Evolutionary conservation across 768 basidiomycete species (phyloP).

Genomic region (Boletus rex-veris): DNA sequence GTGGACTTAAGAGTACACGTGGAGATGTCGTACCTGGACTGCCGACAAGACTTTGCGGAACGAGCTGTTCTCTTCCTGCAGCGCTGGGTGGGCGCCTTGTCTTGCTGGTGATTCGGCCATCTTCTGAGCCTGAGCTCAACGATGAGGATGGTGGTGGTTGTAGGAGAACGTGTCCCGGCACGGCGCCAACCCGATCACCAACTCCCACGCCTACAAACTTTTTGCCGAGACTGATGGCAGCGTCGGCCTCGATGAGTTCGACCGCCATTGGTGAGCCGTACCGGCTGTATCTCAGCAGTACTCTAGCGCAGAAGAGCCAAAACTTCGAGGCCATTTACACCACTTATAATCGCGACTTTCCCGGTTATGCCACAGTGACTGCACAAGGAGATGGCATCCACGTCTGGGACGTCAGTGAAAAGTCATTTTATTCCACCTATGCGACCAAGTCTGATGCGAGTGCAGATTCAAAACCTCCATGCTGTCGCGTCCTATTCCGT

Average conservation of each 20-base stretch:
- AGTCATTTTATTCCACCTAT: not conserved
- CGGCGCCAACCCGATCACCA: not conserved
- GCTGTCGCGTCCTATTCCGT: slow-evolving; percentile 67
- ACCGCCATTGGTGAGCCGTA: slow-evolving; percentile 31
- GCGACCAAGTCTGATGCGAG: slow-evolving; percentile 8
- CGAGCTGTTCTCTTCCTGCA: slow-evolving; percentile 34
- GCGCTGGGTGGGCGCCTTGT: slow-evolving; percentile 17
- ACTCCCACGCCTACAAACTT: slow-evolving; percentile 21
- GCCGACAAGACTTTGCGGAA: slow-evolving; percentile 36
- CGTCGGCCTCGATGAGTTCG: slow-evolving; percentile 26
- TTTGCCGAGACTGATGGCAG: too few relatives aligned
- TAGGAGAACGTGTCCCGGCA: not conserved
- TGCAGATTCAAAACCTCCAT: slow-evolving; percentile 61
- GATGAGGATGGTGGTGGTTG: slow-evolving; percentile 4
- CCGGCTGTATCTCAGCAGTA: slow-evolving; percentile 26
- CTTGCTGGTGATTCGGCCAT: slow-evolving; percentile 27
- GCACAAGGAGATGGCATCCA: slow-evolving; percentile 75
- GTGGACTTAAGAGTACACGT: not conserved
- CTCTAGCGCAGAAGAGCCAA: slow-evolving; percentile 5
- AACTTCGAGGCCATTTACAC: slow-evolving; percentile 16
- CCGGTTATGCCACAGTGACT: slow-evolving; percentile 63
- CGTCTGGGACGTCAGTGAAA: slow-evolving; percentile 58
- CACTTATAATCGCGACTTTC: slow-evolving; percentile 26
- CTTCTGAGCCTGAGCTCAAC: not conserved
- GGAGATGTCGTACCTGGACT: slow-evolving; percentile 39